Evolutionary conservation across 192 early-diverging fungal genomes (phyloP).

Genomic region (Phlyctochytrium planicorne): DNA sequence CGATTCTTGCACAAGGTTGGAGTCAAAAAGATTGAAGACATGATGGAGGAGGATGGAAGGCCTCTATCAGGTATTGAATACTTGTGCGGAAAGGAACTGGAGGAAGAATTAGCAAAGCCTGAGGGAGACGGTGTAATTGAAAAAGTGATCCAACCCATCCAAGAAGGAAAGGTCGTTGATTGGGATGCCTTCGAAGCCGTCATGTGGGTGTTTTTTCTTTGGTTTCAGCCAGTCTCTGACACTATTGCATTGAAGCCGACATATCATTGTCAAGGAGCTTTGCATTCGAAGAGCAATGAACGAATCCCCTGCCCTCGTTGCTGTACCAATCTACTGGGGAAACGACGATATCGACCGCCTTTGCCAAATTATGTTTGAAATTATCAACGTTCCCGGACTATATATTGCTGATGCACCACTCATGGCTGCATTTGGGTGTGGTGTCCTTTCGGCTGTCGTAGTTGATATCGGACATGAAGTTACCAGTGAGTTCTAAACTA

Average conservation of each 20-base stretch:
- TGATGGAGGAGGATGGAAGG: slow-evolving; percentile 2
- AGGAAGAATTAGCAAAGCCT: neutral
- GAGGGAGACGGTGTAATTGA: neutral
- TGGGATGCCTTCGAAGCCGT: slow-evolving; percentile 51
- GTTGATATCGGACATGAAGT: slow-evolving; percentile 88
- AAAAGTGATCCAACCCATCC: slow-evolving; percentile 44
- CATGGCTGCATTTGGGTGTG: slow-evolving; percentile 76
- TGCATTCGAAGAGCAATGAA: slow-evolving; percentile 73
- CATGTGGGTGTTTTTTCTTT: slow-evolving; percentile 4
- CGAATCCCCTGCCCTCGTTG: slow-evolving; percentile 72
- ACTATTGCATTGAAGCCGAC: slow-evolving; percentile 50
- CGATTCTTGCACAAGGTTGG: neutral
- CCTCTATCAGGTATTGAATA: neutral
- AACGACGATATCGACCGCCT: slow-evolving; percentile 76
- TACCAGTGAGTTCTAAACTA: slow-evolving; percentile 66
- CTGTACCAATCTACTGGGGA: slow-evolving; percentile 80
- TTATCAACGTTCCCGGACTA: slow-evolving; percentile 81
- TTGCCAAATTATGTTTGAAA: slow-evolving; percentile 90
- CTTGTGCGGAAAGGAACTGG: slow-evolving; percentile 3
- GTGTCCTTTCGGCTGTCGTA: slow-evolving; percentile 74
- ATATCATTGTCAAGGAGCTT: slow-evolving; percentile 77
- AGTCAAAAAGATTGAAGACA: neutral
- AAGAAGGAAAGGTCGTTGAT: slow-evolving; percentile 59
- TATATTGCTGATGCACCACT: slow-evolving; percentile 83
- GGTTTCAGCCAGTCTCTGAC: slow-evolving; percentile 10